Base-by-base conservation (phyloP, 768 basidiomycete species). In the Boletus reticulatus region DNA sequence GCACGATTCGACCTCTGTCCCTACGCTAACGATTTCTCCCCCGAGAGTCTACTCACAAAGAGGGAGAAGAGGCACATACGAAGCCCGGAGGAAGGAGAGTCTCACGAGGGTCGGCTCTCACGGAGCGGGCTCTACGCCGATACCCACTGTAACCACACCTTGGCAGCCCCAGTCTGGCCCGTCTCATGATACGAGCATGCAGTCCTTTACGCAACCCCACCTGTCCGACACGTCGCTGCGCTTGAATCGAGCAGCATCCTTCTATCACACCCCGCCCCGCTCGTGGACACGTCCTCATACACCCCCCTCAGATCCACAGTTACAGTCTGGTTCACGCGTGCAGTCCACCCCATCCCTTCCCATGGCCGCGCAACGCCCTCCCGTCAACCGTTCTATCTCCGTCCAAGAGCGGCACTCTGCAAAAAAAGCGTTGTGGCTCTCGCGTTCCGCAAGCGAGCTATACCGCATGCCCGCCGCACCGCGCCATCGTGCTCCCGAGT, bases 371-470 rank as follows among this genome's bases (percentile, higher is more conserved):
- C 45, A 19, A 9, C 54, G 31, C 16, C 14, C 19, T 4, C 41
- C 43, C 2, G 0, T 19, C 1, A 17, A 45, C 34, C 56, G 54
- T 36, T 53, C 54, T 37, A 34, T 34, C 13, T 42, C 53, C 16
- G 31, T 49, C 1, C 51, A n/a, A 41, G 58, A 51, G 38, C 57
- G 34, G 6, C 62, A 55, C 10, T 43, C 62, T 6, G 56, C 48
- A 16, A 58, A 65, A 41, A 54, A n/a, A 7, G 54, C 48, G 1
- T 49, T 55, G 14, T 56, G 51, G 56, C 47, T 57, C 38, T 65
- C 65, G 20, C 67, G 59, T 17, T 65, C 67, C 1, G 65, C 69
- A 4, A 55, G 61, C 41, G 69, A 71, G 45, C 51, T 67, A 45
- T 55, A 62, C 46, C 43, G 53, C 13, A n/a, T 45, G 6, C 41